phyloP scores from a whole-genome alignment of 2,329 filamentous ascomycete species.

The Zopfia rhizophila region DNA sequence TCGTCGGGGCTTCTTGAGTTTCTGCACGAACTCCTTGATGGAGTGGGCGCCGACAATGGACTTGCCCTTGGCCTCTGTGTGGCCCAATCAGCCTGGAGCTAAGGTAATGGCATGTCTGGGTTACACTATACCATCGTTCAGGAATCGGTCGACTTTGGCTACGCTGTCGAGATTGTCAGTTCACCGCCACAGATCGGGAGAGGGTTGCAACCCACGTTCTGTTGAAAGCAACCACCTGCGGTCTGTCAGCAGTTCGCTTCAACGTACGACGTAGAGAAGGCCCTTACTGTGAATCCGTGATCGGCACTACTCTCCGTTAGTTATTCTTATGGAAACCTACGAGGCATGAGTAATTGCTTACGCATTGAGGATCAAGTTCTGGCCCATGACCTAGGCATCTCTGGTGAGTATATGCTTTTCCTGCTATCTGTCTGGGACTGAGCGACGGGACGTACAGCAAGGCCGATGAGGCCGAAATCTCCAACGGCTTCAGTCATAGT shows the following conservation, averaged over 20 bases:
- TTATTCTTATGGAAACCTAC: slow-evolving; percentile 24
- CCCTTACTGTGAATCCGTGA: slow-evolving; percentile 77
- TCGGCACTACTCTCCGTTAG: slow-evolving; percentile 55
- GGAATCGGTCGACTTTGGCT: slow-evolving; percentile 95
- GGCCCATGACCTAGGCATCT: slow-evolving; percentile 56
- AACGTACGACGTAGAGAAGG: slow-evolving; percentile 3
- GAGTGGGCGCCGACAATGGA: slow-evolving; percentile 92
- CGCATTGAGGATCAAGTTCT: slow-evolving; percentile 67
- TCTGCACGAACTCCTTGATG: slow-evolving; percentile 92
- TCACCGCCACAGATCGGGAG: slow-evolving; percentile 16
- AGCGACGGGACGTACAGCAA: slow-evolving; percentile 52
- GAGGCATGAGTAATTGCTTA: slow-evolving; percentile 39
- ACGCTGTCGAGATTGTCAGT: slow-evolving; percentile 60
- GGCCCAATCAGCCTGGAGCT: slow-evolving; percentile 36
- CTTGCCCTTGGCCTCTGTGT: slow-evolving; percentile 73
- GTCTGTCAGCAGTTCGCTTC: slow-evolving; percentile 27
- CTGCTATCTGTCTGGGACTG: background rate
- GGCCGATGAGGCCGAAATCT: slow-evolving; percentile 65
- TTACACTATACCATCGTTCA: slow-evolving; percentile 69
- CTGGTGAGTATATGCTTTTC: slow-evolving; percentile 30
- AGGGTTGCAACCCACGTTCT: slow-evolving; percentile 68
- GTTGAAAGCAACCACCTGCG: slow-evolving; percentile 87
- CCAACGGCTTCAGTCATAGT: slow-evolving; percentile 55
- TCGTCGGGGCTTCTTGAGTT: slow-evolving; percentile 96
- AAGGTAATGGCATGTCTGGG: slow-evolving; percentile 54